Percentiles rank a stretch among this genome's conserved stretches.
Conservation (phyloP, 331 rosid species). For the Rosa hybrid region DNA sequence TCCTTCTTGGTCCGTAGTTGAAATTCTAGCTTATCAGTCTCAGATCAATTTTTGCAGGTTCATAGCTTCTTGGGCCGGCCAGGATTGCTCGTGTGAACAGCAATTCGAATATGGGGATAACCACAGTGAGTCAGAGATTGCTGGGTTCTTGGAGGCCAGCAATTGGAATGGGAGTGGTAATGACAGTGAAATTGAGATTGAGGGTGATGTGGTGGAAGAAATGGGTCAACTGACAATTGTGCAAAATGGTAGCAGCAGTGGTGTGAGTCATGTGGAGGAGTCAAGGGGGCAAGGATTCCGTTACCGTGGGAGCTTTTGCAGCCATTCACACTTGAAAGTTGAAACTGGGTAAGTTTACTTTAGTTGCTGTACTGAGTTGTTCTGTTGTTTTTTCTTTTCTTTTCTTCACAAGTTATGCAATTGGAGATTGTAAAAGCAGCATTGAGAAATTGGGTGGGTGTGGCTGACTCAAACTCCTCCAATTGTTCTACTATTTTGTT, state of each 20-base stretch:
- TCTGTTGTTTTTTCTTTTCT: too few species aligned
- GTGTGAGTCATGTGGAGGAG: conserved; percentile 22
- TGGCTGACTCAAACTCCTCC: too few species aligned
- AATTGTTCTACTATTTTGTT: too few species aligned
- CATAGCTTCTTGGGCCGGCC: conserved; percentile 79
- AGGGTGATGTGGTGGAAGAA: conserved; percentile 36
- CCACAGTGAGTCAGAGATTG: conserved; percentile 12
- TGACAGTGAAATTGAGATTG: conserved; percentile 38
- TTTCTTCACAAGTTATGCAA: not conserved
- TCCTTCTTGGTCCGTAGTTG: too few species aligned
- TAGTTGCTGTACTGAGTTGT: not conserved
- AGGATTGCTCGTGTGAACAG: conserved; percentile 65
- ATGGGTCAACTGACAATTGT: conserved; percentile 52
- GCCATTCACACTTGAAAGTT: conserved; percentile 37
- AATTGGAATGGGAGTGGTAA: conserved; percentile 20
- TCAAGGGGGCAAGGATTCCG: conserved; percentile 59
- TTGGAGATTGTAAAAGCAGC: not conserved
- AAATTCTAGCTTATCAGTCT: conserved; percentile 32
- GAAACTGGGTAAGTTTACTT: conserved; percentile 5
- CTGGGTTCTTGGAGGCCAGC: conserved; percentile 31
- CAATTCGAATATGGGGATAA: conserved; percentile 37
- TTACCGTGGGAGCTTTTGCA: conserved; percentile 96
- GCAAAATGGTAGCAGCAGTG: conserved; percentile 20
- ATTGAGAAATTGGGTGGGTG: too few species aligned
- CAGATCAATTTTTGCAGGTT: conserved; percentile 72